Base-by-base conservation (phyloP, 495 filamentous ascomycete species). In the Physcia stellaris region DNA sequence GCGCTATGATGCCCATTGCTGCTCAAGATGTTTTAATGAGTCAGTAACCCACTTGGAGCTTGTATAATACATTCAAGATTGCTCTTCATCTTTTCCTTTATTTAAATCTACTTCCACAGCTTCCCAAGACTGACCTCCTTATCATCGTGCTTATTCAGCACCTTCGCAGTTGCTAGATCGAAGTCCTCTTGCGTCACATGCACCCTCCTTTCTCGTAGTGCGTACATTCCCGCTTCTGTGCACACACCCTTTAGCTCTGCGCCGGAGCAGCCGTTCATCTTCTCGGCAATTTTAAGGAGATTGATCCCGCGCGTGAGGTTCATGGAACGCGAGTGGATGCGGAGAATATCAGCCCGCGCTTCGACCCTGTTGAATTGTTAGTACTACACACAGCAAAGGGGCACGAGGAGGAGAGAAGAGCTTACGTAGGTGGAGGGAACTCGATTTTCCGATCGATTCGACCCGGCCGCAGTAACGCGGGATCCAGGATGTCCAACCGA, bases 111-210 rank as follows among this genome's bases (percentile, higher is more conserved):
- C 73, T 94, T 94, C 83, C 84, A 94, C 52, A 94, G 64, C 62
- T 94, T 94, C 39, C 76, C 79, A 45, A 94, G 67, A 59, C 71
- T 79, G 42, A 80, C 84, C 59, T 94, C 86, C 70, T 96, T 99
- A 58, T 99, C 90, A 51, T 99, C 90, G 56, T 99, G 90, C 70
- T 95, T 96, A 70, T 96, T 96, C 54, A 99, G 74, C 35, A 99
- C 88, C 81, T 99, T 99, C 53, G 90, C 90, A 3, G 92, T 96
- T 19, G 90, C 90, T 46, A 99, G 69, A 58, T 99, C 90, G 57
- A 99, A 99, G 65, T 99, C 90, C 62, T 99, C 90, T 59, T 99
- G 90, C 23, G 90, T 98, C 42, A 99, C 90, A 55, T 99, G 90
- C 39, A 96, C 90, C 46, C 90, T 75, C 54, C 90, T 68, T 62